A percentile compares a stretch with the other conserved stretches of the same genome.
Conservation (phyloP, 2,329 filamentous ascomycete species). For the Neofusicoccum umdonicola region DNA sequence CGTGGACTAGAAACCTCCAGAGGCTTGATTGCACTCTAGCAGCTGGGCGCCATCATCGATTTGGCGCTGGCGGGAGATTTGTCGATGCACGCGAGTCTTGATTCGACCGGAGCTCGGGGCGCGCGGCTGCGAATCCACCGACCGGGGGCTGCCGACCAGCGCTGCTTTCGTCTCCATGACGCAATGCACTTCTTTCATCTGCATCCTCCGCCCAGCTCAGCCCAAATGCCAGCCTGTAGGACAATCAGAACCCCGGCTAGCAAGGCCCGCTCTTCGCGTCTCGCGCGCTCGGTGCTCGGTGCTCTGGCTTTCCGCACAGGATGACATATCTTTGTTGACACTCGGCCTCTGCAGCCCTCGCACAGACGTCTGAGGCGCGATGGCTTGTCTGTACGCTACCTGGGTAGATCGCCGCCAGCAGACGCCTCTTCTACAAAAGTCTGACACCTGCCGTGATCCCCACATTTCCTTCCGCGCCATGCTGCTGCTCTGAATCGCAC, state of each 20-base stretch:
- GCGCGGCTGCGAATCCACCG: not conserved
- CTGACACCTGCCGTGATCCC: not conserved
- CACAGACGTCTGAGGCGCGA: not conserved
- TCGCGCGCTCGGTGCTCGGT: conserved; percentile 1
- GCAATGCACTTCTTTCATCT: not conserved
- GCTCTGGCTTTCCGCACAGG: not conserved
- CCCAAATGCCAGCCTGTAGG: not conserved
- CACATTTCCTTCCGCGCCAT: not conserved
- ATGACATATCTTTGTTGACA: conserved; percentile 6
- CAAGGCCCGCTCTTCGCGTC: not conserved
- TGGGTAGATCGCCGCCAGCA: not conserved
- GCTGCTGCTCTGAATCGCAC: not conserved
- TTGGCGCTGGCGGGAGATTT: not conserved
- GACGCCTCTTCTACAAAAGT: not conserved
- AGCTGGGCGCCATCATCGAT: conserved; percentile 10
- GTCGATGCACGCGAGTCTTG: not conserved
- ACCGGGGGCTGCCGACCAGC: not conserved
- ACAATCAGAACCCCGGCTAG: not conserved
- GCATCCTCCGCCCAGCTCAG: not conserved
- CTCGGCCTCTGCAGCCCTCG: not conserved
- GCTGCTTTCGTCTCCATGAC: conserved; percentile 4
- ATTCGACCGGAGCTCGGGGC: not conserved
- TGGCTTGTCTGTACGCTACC: not conserved
- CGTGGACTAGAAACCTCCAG: not conserved
- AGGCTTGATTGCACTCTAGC: not conserved